Conservation (phyloP, 192 early-diverging fungal genomes). For the Chytriomyces sp. region DNA sequence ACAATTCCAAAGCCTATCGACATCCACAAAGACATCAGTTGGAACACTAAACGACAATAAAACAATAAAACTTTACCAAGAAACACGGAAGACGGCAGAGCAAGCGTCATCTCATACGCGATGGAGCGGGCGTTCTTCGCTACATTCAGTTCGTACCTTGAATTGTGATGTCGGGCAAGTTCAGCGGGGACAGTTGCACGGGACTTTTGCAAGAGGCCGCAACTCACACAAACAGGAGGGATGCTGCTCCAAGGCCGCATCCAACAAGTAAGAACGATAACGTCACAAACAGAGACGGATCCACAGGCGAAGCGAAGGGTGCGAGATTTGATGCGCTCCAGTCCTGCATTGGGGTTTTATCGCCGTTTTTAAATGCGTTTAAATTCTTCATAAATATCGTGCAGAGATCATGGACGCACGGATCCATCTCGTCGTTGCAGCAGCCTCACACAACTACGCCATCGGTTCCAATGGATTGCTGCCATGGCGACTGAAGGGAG, state of each 20-base stretch:
- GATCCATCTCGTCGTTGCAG: slow-evolving; percentile 77
- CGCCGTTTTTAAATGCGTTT: not conserved
- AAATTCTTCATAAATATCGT: not conserved
- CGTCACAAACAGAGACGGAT: slow-evolving; percentile 24
- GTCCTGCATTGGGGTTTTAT: slow-evolving; percentile 8
- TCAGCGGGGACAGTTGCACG: too few species aligned
- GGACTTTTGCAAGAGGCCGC: too few species aligned
- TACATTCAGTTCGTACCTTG: slow-evolving; percentile 29
- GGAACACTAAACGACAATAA: not conserved
- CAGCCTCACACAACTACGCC: slow-evolving; percentile 67
- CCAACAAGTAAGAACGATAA: not conserved
- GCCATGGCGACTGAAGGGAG: slow-evolving; percentile 87
- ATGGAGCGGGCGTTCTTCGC: slow-evolving; percentile 9
- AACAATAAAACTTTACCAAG: slow-evolving; percentile 23
- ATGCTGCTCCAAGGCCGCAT: slow-evolving; percentile 24
- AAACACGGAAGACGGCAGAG: slow-evolving; percentile 27
- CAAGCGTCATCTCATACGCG: slow-evolving; percentile 20
- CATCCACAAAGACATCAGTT: not conserved
- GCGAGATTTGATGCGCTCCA: slow-evolving; percentile 8
- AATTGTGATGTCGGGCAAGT: not conserved
- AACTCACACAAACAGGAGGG: slow-evolving; percentile 41
- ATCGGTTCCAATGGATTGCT: slow-evolving; percentile 76
- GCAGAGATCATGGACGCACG: not conserved
- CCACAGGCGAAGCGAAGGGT: slow-evolving; percentile 20
- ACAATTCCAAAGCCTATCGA: slow-evolving; percentile 36